These are phyloP conservation scores for Fusarium chuoi DNA, from an alignment of 2,329 filamentous ascomycete species.

Conservation along the genomic window DNA sequence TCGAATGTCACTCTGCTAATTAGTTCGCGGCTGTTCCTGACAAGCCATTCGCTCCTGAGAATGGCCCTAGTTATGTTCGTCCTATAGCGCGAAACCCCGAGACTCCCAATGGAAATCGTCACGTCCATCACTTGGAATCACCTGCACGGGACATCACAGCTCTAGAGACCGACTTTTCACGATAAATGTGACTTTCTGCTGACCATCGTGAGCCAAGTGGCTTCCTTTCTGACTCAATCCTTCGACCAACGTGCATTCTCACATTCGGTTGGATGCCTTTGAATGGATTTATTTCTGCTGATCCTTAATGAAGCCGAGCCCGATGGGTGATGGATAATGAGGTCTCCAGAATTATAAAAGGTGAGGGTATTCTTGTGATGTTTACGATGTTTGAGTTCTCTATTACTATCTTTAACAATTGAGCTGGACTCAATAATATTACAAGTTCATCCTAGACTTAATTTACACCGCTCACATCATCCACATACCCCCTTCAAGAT, in stretches of 20 bases:
- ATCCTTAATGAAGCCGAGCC: conserved; percentile 19
- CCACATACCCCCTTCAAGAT: conserved; percentile 31
- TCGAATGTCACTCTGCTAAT: conserved; percentile 15
- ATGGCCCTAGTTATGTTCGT: conserved; percentile 8
- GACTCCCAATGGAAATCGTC: conserved; percentile 40
- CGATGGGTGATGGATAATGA: background rate
- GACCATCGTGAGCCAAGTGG: conserved; percentile 20
- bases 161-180: conserved; percentile 20
- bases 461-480: background rate
- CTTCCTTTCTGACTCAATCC: conserved; percentile 28
- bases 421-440: conserved; percentile 21
- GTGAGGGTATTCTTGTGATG: conserved; percentile 4
- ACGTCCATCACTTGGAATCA: conserved; percentile 37
- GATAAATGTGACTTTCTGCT: conserved; percentile 24
- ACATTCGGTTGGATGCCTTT: conserved; percentile 29
- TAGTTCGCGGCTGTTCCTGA: conserved; percentile 34
- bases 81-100: conserved; percentile 35
- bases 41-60: conserved; percentile 24
- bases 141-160: conserved; percentile 43
- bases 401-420: background rate
- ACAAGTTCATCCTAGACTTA: background rate
- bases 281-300: conserved; percentile 30
- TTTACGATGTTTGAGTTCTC: background rate
- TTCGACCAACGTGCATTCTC: conserved; percentile 35
- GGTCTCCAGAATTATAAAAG: conserved; percentile 22